These are phyloP conservation scores for Limonium bicolor DNA, from an alignment of 148 eudicot genomes.

Conservation along the genomic window DNA sequence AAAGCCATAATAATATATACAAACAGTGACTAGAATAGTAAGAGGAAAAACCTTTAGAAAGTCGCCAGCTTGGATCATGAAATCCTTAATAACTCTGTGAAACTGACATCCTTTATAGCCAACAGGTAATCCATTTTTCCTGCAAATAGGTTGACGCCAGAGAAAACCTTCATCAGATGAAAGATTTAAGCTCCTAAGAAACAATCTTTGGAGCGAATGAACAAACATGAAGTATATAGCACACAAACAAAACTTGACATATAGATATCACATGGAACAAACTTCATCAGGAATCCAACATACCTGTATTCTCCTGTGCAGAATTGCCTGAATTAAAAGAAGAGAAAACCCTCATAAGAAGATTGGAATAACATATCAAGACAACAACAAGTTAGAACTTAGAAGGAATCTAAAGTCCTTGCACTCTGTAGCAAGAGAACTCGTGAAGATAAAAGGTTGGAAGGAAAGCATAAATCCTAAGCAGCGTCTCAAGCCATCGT, in stretches of 20 bases:
- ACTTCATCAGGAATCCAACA: conserved; percentile 6
- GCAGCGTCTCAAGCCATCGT: no score
- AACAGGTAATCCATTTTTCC: conserved; percentile 91
- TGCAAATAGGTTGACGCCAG: conserved; percentile 14
- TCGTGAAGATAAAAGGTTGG: no score
- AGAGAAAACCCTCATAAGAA: conserved; percentile 1
- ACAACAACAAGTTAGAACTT: background rate
- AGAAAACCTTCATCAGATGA: background rate
- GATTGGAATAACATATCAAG: background rate
- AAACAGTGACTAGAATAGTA: background rate
- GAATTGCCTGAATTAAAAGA: conserved; percentile 55
- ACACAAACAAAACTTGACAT: no score
- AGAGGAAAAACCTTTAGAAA: conserved; percentile 56
- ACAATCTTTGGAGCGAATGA: background rate
- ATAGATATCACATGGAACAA: background rate
- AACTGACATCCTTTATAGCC: conserved; percentile 96
- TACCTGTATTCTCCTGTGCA: conserved; percentile 96
- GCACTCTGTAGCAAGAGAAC: no score
- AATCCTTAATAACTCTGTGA: conserved; percentile 91
- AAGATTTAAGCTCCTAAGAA: background rate
- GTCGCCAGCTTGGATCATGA: conserved; percentile 95
- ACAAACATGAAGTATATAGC: background rate
- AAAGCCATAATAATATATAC: background rate
- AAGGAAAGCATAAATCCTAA: no score
- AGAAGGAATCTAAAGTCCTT: no score